Evolutionary conservation across 306 rosid species (phyloP).

Genomic region (Casuarina cunninghamiana): DNA sequence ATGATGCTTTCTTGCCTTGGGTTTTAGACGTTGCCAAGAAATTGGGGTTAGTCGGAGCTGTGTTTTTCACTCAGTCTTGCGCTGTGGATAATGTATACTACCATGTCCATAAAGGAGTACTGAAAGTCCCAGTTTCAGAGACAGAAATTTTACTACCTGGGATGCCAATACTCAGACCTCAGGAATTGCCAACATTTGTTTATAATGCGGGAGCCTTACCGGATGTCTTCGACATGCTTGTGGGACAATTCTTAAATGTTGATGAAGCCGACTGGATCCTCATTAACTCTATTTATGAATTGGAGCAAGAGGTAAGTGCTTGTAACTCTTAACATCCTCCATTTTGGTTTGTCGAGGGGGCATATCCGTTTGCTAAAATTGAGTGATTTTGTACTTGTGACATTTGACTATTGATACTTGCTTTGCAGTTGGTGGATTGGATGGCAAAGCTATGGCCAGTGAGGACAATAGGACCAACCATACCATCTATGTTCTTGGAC

Average conservation of each 20-base stretch:
- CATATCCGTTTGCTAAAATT: no score
- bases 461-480: conserved; percentile 61
- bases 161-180: conserved; percentile 38
- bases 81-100: conserved; percentile 44
- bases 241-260: conserved; percentile 50
- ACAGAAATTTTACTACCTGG: conserved; percentile 36
- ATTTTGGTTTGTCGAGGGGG: no score
- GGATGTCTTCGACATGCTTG: conserved; percentile 38
- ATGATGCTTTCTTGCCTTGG: conserved; percentile 53
- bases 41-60: conserved; percentile 38
- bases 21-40: conserved; percentile 53
- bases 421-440: conserved; percentile 38
- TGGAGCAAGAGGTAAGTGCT: conserved; percentile 45
- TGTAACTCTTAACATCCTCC: no score
- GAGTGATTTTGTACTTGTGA: no score
- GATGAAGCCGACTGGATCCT: conserved; percentile 52
- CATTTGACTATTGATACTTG: not conserved
- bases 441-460: conserved; percentile 50
- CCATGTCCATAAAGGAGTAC: conserved; percentile 33
- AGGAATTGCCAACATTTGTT: conserved; percentile 57
- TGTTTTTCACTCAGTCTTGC: conserved; percentile 57
- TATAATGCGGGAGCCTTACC: conserved; percentile 37
- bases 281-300: conserved; percentile 56
- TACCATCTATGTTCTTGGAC: conserved; percentile 51
- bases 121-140: conserved; percentile 34